These are phyloP conservation scores for Talaromyces sp. DNA, from an alignment of 2,329 filamentous ascomycete species.

Conservation along the genomic window DNA sequence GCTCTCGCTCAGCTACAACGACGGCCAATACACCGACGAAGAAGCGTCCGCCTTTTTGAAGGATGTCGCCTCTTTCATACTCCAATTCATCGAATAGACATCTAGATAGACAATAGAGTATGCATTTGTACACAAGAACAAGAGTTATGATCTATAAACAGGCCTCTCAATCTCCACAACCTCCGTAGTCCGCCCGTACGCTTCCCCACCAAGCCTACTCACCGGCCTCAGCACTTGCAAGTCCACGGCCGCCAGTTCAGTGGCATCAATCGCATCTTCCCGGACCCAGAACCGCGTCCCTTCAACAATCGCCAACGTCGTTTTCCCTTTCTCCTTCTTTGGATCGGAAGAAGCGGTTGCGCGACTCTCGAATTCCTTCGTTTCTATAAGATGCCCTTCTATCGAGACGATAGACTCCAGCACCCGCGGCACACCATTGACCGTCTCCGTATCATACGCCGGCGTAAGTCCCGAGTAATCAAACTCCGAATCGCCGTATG, in stretches of 20 bases:
- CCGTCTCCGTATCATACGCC: constrained; percentile 59
- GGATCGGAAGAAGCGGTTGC: constrained; percentile 43
- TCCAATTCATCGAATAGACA: constrained; percentile 5
- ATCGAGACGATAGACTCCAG: constrained; percentile 78
- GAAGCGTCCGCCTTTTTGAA: constrained; percentile 5
- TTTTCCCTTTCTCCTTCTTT: constrained; percentile 53
- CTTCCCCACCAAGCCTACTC: constrained; percentile 78
- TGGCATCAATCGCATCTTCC: constrained; percentile 75
- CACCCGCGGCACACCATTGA: constrained; percentile 60
- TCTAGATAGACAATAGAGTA: background rate
- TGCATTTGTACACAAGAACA: background rate
- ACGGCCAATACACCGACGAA: constrained; percentile 8
- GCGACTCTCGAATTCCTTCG: constrained; percentile 73
- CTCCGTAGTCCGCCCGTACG: constrained; percentile 69
- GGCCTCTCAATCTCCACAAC: constrained; percentile 65
- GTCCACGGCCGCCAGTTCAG: constrained; percentile 70
- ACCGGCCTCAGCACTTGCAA: constrained; percentile 73
- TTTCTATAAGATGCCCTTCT: constrained; percentile 73
- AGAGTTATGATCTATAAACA: background rate
- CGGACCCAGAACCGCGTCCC: constrained; percentile 84
- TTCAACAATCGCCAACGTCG: constrained; percentile 74
- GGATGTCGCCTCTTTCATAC: constrained; percentile 3
- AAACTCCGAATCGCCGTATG: constrained; percentile 75
- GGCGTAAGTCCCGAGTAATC: constrained; percentile 70
- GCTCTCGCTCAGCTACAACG: constrained; percentile 14